phyloP scores from a whole-genome alignment of 768 basidiomycete genomes.

The Lactarius trivialis region DNA sequence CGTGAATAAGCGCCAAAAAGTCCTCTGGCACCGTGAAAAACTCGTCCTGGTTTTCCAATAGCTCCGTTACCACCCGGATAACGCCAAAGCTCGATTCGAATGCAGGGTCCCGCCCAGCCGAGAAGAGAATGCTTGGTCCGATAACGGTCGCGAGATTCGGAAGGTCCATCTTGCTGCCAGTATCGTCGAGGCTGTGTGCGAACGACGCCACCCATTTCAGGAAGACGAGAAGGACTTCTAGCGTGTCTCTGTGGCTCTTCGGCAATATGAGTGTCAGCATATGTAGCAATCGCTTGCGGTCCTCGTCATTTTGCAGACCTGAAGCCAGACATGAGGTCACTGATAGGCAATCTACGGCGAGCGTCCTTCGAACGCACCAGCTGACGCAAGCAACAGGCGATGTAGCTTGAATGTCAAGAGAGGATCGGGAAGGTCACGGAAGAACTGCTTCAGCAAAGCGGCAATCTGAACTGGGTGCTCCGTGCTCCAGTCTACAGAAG shows the following conservation, averaged over 20 bases:
- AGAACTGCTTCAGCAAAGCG: constrained; percentile 93
- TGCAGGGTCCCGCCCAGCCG: constrained; percentile 74
- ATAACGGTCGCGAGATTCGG: constrained; percentile 95
- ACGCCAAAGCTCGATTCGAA: constrained; percentile 90
- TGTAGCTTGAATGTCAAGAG: constrained; percentile 93
- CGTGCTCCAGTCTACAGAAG: constrained; percentile 83
- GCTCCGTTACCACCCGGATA: constrained; percentile 76
- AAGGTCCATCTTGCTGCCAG: constrained; percentile 98
- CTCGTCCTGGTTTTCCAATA: constrained; percentile 92
- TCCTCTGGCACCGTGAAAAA: constrained; percentile 93
- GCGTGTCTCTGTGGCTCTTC: constrained; percentile 90
- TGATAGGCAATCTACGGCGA: neutral
- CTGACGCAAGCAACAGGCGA: constrained; percentile 78
- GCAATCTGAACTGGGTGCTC: constrained; percentile 98
- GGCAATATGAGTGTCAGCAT: constrained; percentile 82
- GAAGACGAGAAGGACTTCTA: constrained; percentile 97
- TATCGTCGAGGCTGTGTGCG: constrained; percentile 95
- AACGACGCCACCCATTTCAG: constrained; percentile 99
- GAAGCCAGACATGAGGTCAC: constrained; percentile 29
- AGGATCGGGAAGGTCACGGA: constrained; percentile 94
- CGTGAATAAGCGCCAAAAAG: constrained; percentile 76
- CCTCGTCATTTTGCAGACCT: constrained; percentile 70
- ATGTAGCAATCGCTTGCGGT: constrained; percentile 80
- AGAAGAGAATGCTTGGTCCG: constrained; percentile 95
- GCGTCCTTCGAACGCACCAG: constrained; percentile 50